Conservation (phyloP, 441 rosid genomes). For the Populus hybrid region DNA sequence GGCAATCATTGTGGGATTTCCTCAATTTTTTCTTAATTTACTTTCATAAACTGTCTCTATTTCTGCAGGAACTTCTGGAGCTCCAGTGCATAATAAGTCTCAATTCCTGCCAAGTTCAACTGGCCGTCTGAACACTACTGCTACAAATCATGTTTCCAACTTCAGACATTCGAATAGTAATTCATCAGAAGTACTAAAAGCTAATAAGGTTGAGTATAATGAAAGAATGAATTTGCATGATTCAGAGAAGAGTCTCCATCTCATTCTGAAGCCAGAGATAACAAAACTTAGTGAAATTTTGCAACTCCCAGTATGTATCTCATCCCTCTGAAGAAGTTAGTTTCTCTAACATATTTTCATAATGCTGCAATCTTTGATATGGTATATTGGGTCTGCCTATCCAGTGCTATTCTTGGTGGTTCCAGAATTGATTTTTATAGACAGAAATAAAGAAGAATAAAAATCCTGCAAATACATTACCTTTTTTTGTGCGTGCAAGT, state of each 20-base stretch:
- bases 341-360: slow-evolving; percentile 11
- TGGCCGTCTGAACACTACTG: slow-evolving; percentile 16
- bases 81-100: slow-evolving; percentile 23
- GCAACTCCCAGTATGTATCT: slow-evolving; percentile 57
- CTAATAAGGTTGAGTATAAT: slow-evolving; percentile 33
- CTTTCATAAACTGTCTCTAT: background rate
- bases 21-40: background rate
- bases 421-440: background rate
- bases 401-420: background rate
- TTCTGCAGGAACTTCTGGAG: slow-evolving; percentile 35
- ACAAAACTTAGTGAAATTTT: slow-evolving; percentile 63
- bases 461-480: background rate
- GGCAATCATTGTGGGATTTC: background rate
- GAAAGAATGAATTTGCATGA: slow-evolving; percentile 33
- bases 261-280: slow-evolving; percentile 55
- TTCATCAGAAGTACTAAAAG: slow-evolving; percentile 32
- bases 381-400: background rate
- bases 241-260: slow-evolving; percentile 60
- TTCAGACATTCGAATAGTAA: slow-evolving; percentile 25
- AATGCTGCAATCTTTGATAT: background rate
- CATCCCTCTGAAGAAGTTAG: slow-evolving; percentile 20
- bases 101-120: slow-evolving; percentile 20
- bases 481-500: background rate
- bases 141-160: slow-evolving; percentile 15
- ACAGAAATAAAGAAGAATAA: background rate